Conservation (phyloP, 2,329 filamentous ascomycete genomes). For the Neoscytalidium dimidiatum region DNA sequence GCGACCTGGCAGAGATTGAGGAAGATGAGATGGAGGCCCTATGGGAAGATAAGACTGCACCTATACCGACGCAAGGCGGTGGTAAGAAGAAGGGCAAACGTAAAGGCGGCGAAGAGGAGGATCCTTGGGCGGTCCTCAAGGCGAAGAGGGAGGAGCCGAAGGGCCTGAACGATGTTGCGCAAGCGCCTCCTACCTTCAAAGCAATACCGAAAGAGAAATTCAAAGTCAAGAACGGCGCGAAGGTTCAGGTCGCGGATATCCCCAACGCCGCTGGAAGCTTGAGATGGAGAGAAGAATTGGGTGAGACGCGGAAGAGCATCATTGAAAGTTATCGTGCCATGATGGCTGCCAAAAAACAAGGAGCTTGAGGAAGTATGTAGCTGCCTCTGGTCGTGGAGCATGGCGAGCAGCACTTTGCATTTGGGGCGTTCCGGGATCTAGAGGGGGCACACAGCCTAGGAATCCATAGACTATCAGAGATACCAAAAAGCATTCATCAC, state of each 20-base stretch:
- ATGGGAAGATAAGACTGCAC: slow-evolving; percentile 64
- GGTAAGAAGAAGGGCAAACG: slow-evolving; percentile 52
- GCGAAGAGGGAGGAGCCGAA: slow-evolving; percentile 48
- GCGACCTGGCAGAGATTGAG: slow-evolving; percentile 64
- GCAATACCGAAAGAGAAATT: slow-evolving; percentile 64
- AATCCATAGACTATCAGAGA: neutral
- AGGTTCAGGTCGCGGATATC: slow-evolving; percentile 68
- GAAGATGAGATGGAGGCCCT: slow-evolving; percentile 64
- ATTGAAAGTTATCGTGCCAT: slow-evolving; percentile 67
- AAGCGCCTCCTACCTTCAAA: slow-evolving; percentile 74
- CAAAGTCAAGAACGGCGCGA: slow-evolving; percentile 64
- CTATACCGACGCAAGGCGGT: slow-evolving; percentile 57
- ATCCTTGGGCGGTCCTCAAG: slow-evolving; percentile 77
- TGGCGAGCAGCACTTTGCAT: neutral
- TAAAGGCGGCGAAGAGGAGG: slow-evolving; percentile 59
- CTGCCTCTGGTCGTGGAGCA: neutral
- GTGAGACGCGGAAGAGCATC: slow-evolving; percentile 68
- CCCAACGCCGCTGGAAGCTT: slow-evolving; percentile 71
- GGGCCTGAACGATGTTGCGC: slow-evolving; percentile 61
- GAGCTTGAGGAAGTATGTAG: neutral
- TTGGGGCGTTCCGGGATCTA: neutral
- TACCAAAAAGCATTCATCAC: neutral
- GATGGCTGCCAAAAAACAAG: slow-evolving; percentile 14
- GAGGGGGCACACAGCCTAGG: too few species aligned
- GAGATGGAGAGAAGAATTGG: slow-evolving; percentile 71